Base-by-base conservation (phyloP, 768 basidiomycete species). In the Nidularia sp. region DNA sequence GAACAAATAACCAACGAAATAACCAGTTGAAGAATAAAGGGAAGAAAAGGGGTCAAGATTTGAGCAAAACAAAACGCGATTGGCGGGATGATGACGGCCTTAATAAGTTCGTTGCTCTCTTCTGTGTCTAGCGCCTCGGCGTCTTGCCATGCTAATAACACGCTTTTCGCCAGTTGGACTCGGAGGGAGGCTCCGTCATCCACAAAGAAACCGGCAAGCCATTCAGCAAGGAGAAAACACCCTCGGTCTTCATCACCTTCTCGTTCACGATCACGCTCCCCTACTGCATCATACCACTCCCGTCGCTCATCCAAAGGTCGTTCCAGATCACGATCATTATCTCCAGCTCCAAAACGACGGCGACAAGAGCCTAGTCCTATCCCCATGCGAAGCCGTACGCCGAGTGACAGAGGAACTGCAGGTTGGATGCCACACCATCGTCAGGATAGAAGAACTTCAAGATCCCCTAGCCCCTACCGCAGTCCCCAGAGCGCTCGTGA, bases 251-350 rank as follows among this genome's bases (percentile, higher is more conserved):
- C 62, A 34, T 82, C 87, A 7, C 79, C 70, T 29, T 89, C 88
- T 29, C 80, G 74, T 33, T 89, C 85, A 18, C 79, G 75, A 7
- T 83, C 83, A 25, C 80, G 74, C 42, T 84, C 85, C 7, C 84
- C 83, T 9, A 70, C 82, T 8, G 83, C 79, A 41, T 88, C 88
- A n/a, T 76, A 75, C 55, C 80, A 78, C 49, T 86, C 86, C 18
- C 79, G 71, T 46, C 79, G 71, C 39, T 87, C 86, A 22, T 85
- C 84, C 45, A 75, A 79, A 44, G 83, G 79, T 53, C 85, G 81
- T 34, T 88, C 86, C 31, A 78, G 73, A 43, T 86, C 88, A 13
- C 75, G 74, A 39, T 84, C 81, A 34, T 62, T 68, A 52, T 84
- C 87, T 22, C 85, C 86, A 12, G 76, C 73, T 44, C 71, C 73